Conservation (phyloP, 1,284 basidiomycete species). For the Marasmius tenuissimus region DNA sequence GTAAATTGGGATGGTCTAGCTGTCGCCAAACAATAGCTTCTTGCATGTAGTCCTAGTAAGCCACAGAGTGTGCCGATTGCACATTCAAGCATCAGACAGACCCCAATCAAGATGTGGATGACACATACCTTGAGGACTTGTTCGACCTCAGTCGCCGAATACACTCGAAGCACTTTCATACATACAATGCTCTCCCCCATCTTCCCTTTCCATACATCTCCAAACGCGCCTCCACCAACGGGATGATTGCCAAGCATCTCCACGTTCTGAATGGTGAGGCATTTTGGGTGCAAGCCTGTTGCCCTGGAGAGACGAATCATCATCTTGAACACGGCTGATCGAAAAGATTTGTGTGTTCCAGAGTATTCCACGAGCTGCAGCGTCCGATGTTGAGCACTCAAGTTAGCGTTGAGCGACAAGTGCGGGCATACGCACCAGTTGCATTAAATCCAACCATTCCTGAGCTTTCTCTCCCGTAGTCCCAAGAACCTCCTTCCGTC, state of each 20-base stretch:
- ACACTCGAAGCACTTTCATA: neutral
- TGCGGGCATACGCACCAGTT: neutral
- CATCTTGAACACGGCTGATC: neutral
- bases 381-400: neutral
- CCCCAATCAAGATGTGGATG: too few relatives aligned
- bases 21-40: conserved; percentile 1
- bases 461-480: neutral
- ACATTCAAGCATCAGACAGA: neutral
- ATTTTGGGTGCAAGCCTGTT: neutral
- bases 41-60: neutral
- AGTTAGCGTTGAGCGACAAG: neutral
- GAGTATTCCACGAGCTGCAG: neutral
- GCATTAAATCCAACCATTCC: neutral
- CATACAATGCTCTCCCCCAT: neutral
- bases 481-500: neutral
- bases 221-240: neutral
- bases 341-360: neutral
- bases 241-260: neutral
- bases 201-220: neutral
- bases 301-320: neutral
- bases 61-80: too few relatives aligned
- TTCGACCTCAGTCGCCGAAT: neutral
- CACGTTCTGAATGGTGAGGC: neutral
- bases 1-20: neutral
- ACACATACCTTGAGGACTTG: neutral